Percentiles rank a stretch among this genome's conserved stretches.
Conservation (phyloP, 352 stramenopile genomes). For the Elongisporangium prolatum region DNA sequence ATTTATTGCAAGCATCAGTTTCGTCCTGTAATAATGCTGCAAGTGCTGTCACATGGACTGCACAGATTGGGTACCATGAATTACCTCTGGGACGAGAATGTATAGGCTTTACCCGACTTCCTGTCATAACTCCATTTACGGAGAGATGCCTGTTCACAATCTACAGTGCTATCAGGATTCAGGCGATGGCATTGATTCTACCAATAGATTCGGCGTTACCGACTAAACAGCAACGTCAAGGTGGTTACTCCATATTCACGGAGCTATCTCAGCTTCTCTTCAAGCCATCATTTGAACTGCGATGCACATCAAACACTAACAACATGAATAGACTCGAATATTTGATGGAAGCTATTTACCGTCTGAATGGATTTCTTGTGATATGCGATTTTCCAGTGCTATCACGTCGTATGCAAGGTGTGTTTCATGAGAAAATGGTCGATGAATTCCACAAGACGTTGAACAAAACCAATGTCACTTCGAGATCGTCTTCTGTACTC, state of each 20-base stretch:
- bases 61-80: slow-evolving; percentile 31
- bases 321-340: not conserved
- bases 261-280: slow-evolving; percentile 28
- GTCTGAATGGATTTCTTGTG: not conserved
- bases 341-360: not conserved
- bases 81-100: slow-evolving; percentile 48
- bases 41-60: not conserved
- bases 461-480: not conserved
- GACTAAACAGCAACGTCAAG: not conserved
- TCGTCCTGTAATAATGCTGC: not conserved
- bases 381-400: slow-evolving; percentile 1
- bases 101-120: slow-evolving; percentile 24
- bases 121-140: slow-evolving; percentile 39
- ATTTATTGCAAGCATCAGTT: slow-evolving; percentile 2
- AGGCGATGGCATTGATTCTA: slow-evolving; percentile 22
- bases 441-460: not conserved
- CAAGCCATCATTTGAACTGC: slow-evolving; percentile 25
- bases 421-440: slow-evolving; percentile 1
- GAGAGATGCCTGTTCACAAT: slow-evolving; percentile 47
- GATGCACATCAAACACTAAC: slow-evolving; percentile 8
- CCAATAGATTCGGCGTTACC: slow-evolving; percentile 10
- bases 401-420: not conserved
- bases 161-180: slow-evolving; percentile 28
- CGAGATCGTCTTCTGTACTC: not conserved
- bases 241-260: slow-evolving; percentile 11